Conservation (phyloP, 805 yeast species). For the Metschnikowia hibisci region DNA sequence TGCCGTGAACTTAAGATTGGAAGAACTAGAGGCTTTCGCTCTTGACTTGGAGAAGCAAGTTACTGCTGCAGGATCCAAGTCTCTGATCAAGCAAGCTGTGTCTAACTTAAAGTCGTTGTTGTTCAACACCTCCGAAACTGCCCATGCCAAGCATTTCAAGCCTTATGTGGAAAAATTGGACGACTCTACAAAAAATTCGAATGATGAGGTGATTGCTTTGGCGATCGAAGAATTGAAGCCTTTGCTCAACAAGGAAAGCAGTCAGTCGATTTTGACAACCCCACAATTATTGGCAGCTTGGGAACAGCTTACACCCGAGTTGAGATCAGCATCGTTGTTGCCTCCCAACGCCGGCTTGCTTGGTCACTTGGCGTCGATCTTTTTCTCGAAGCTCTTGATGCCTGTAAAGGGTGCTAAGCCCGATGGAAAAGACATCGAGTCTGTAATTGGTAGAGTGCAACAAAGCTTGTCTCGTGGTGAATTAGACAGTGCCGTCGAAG, state of each 20-base stretch:
- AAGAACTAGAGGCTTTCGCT: constrained; percentile 53
- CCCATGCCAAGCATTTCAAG: constrained; percentile 23
- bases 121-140: constrained; percentile 21
- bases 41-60: constrained; percentile 38
- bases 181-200: constrained; percentile 18
- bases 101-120: constrained; percentile 32
- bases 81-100: constrained; percentile 29
- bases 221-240: constrained; percentile 33
- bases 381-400: constrained; percentile 72
- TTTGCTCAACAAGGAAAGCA: constrained; percentile 34
- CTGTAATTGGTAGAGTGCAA: constrained; percentile 82
- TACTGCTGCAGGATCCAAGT: constrained; percentile 30
- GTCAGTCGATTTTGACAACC: constrained; percentile 61
- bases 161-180: constrained; percentile 40
- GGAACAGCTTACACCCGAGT: constrained; percentile 75
- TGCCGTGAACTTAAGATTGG: constrained; percentile 52
- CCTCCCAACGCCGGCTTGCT: constrained; percentile 96
- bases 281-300: constrained; percentile 79
- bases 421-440: constrained; percentile 78
- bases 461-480: constrained; percentile 69
- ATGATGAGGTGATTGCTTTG: constrained; percentile 34
- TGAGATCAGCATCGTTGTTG: constrained; percentile 80
- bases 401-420: constrained; percentile 74
- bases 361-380: constrained; percentile 79
- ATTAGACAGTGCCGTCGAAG: constrained; percentile 87